These are phyloP conservation scores for Heliamphora pulchella DNA, from an alignment of 179 eudicot genomes.

Conservation along the genomic window DNA sequence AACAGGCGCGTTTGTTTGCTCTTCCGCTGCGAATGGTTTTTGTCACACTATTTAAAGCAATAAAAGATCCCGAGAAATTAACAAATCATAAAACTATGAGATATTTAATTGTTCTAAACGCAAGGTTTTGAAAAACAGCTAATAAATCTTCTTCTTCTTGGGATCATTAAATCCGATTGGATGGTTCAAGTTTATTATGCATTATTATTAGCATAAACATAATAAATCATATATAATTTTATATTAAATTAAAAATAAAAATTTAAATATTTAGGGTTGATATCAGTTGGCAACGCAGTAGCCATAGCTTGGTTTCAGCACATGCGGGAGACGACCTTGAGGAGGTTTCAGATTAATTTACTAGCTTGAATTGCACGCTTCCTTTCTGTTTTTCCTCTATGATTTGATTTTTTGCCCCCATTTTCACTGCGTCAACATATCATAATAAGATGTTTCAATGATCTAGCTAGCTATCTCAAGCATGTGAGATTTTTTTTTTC, in stretches of 20 bases:
- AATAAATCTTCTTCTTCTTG: conserved; percentile 3
- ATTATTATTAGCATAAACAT: not conserved
- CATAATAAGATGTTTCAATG: no score
- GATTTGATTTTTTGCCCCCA: no score
- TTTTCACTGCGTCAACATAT: not conserved
- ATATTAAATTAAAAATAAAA: not conserved
- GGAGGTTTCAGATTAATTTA: not conserved
- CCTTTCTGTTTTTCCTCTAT: not conserved
- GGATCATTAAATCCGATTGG: conserved; percentile 4
- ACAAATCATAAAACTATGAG: conserved; percentile 16
- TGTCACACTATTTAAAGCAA: conserved; percentile 4
- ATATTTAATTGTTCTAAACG: conserved; percentile 38
- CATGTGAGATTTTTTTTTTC: no score
- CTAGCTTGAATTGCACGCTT: conserved; percentile 1
- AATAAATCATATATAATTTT: not conserved
- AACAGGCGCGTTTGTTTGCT: not conserved
- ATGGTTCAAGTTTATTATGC: not conserved
- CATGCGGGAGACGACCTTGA: conserved; percentile 13
- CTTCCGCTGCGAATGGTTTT: not conserved
- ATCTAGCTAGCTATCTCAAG: no score
- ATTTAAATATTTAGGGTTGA: not conserved
- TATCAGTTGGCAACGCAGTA: conserved; percentile 20
- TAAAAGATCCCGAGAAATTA: conserved; percentile 34
- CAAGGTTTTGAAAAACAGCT: conserved; percentile 24
- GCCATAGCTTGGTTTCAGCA: conserved; percentile 20